Conservation (phyloP, 441 rosid genomes). For the Pelargonium myrrhifolium region DNA sequence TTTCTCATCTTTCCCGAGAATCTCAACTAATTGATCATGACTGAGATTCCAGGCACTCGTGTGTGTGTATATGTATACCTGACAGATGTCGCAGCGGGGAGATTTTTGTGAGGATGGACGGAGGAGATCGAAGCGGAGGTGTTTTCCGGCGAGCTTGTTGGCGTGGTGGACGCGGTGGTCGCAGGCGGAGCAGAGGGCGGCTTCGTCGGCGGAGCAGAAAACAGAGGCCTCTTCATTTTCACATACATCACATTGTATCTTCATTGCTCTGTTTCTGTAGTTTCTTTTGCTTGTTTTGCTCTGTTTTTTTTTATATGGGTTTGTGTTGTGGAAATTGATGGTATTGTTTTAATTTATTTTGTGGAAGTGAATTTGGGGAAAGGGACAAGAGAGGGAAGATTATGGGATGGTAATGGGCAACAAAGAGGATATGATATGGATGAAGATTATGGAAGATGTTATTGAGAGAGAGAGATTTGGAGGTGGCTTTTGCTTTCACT, state of each 20-base stretch:
- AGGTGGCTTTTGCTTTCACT: too few relatives aligned
- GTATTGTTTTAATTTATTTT: too few relatives aligned
- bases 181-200: conserved; percentile 70
- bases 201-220: conserved; percentile 89
- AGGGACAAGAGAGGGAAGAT: background rate
- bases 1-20: too few relatives aligned
- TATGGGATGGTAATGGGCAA: background rate
- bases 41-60: too few relatives aligned
- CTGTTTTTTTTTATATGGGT: too few relatives aligned
- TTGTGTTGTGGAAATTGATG: too few relatives aligned
- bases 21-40: too few relatives aligned
- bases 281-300: background rate
- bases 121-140: conserved; percentile 55
- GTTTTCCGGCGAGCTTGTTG: conserved; percentile 69
- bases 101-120: conserved; percentile 43
- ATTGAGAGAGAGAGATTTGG: too few relatives aligned
- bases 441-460: background rate
- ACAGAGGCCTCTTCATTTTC: conserved; percentile 53
- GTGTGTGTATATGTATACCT: conserved; percentile 49
- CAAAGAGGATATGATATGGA: background rate
- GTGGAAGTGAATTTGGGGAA: background rate
- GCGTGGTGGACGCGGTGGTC: conserved; percentile 72
- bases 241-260: conserved; percentile 82
- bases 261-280: conserved; percentile 34
- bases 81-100: conserved; percentile 77